Base-by-base conservation (phyloP, 768 basidiomycete genomes). In the Chlorophyllum brunneum region DNA sequence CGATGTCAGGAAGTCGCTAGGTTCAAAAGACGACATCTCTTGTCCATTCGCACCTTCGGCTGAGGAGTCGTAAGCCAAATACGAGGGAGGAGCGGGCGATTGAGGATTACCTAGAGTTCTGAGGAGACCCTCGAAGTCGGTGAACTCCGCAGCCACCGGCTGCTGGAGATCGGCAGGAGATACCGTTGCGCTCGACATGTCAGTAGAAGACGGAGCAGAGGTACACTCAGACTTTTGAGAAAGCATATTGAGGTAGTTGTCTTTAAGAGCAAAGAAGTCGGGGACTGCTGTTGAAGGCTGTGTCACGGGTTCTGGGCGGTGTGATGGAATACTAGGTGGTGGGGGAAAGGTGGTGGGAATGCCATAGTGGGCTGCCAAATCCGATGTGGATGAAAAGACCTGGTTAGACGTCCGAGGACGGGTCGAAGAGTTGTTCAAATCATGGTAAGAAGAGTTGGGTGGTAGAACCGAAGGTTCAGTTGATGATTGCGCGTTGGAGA, bases 291-390 rank as follows among this genome's bases (percentile, higher is more conserved):
- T 58, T 48, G 65, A 50, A 60, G 70, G 63, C 57, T 67, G 47
- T 57, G 72, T 63, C 53, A 52, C 51, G n/a, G 73, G 68, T 60
- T 72, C 67, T 69, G 74, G 71, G 49, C 75, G 74, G 63, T 66
- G 75, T 53, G 78, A 74, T 58, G 73, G 74, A 65, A 81, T 80
- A 48, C 80, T 77, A 55, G 87, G 87, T 51, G 81, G 79, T 47
- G 80, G 81, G 40, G 88, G 87, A 42, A 90, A 67, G 56, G 74
- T 78, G 59, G 82, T 79, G 55, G 88, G 87, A 64, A 89, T 81
- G 70, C 86, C 87, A 87, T 88, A 82, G 54, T 88, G 87, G 62
- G 82, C 75, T 61, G 86, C 83, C 51, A 86, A 72, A 71, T 85
- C 87, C 69, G 78, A 77, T 48, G 82, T 70, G 66, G 79, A 79